phyloP scores from a whole-genome alignment of 78 protist species.

The Dictyostelium discoideum region DNA sequence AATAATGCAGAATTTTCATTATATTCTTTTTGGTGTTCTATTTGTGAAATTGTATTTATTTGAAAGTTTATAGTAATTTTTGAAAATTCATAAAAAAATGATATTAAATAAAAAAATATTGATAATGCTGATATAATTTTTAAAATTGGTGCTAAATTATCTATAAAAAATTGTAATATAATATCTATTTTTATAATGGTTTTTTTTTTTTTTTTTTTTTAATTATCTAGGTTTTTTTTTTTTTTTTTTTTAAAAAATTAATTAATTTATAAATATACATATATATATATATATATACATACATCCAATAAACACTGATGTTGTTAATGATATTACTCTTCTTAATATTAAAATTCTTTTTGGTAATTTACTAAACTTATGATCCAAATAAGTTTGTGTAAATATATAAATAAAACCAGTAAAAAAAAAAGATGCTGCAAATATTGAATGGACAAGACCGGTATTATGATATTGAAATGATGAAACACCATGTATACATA shows the following conservation, averaged over 20 bases:
- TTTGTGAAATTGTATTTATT: not conserved
- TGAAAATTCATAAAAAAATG: not conserved
- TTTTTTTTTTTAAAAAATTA: too few relatives aligned
- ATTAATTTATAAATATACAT: too few relatives aligned
- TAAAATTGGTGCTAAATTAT: not conserved
- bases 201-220: not conserved
- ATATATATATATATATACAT: not conserved
- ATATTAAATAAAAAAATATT: not conserved
- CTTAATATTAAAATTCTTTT: not conserved
- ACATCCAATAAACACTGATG: not conserved
- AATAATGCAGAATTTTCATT: not conserved
- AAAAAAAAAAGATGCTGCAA: not conserved
- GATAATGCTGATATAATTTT: not conserved
- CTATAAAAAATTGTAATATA: not conserved
- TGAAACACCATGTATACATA: not conserved
- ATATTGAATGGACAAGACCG: not conserved
- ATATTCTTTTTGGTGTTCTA: not conserved
- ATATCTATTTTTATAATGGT: not conserved
- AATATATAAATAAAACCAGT: not conserved
- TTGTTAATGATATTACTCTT: not conserved
- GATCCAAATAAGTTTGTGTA: not conserved
- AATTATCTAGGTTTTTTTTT: too few relatives aligned
- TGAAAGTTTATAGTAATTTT: not conserved
- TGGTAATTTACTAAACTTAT: not conserved
- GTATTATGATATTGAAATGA: constrained; percentile 3